Conservation (phyloP, 805 yeast species). For the Saccharomycopsis lassenensis region DNA sequence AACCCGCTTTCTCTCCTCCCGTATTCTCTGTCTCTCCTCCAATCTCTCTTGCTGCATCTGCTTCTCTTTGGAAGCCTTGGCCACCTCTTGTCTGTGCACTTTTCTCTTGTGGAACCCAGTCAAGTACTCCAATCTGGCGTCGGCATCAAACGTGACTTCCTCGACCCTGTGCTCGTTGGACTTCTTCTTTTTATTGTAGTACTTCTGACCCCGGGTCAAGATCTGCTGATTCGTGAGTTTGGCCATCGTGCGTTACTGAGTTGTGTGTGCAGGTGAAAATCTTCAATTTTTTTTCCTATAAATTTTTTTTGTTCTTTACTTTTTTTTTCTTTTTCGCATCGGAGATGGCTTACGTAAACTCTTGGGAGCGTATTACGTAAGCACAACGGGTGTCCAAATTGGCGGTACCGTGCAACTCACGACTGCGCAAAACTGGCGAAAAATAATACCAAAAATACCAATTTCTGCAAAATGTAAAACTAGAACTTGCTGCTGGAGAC, state of each 20-base stretch:
- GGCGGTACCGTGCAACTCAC: too few relatives aligned
- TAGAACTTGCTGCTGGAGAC: too few relatives aligned
- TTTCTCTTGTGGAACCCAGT: conserved; percentile 96
- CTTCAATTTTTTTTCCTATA: not conserved
- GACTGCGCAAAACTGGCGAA: too few relatives aligned
- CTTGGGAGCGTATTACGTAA: too few relatives aligned
- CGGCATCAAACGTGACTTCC: conserved; percentile 78
- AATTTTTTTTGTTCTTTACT: not conserved
- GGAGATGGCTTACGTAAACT: too few relatives aligned
- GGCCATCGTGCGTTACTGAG: conserved; percentile 3
- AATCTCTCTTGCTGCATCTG: conserved; percentile 61
- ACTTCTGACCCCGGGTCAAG: conserved; percentile 77
- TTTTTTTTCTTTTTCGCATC: too few relatives aligned
- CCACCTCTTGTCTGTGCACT: conserved; percentile 77
- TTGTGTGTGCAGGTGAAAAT: not conserved
- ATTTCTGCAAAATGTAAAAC: too few relatives aligned
- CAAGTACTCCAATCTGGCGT: conserved; percentile 66
- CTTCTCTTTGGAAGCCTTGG: conserved; percentile 65
- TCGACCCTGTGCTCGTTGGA: conserved; percentile 57
- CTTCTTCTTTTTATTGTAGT: conserved; percentile 48
- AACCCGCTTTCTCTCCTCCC: conserved; percentile 61
- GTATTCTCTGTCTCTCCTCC: conserved; percentile 57
- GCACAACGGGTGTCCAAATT: too few relatives aligned
- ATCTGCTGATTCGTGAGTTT: conserved; percentile 57
- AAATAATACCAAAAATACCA: too few relatives aligned